Evolutionary conservation across 2,329 filamentous ascomycete species (phyloP).

Genomic region (Talaromyces sp.): DNA sequence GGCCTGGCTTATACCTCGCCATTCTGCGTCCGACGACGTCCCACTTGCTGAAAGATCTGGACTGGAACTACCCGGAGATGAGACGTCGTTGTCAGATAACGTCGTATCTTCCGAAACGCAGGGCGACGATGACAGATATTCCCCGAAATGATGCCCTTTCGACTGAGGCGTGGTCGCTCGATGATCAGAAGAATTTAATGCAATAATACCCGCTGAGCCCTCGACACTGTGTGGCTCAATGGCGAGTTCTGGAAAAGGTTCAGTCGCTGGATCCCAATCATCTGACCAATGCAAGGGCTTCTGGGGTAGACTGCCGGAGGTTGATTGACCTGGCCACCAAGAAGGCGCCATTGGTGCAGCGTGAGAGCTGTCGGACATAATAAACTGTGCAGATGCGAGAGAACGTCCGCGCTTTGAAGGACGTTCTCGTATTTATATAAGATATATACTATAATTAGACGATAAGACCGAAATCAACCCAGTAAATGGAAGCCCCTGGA

Average conservation of each 20-base stretch:
- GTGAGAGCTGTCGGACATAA: constrained; percentile 7
- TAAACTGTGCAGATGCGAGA: neutral
- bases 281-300: constrained; percentile 14
- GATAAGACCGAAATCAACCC: neutral
- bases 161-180: neutral
- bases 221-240: constrained; percentile 3
- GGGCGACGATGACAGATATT: constrained; percentile 14
- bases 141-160: neutral
- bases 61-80: constrained; percentile 11
- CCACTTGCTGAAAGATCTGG: constrained; percentile 3
- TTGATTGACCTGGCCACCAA: constrained; percentile 9
- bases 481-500: neutral
- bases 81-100: constrained; percentile 17
- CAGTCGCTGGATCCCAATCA: constrained; percentile 7
- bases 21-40: constrained; percentile 12
- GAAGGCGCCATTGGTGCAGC: constrained; percentile 3
- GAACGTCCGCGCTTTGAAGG: neutral
- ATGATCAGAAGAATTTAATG: constrained; percentile 9
- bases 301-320: neutral
- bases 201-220: constrained; percentile 6
- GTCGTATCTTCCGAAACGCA: constrained; percentile 16
- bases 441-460: constrained; percentile 11
- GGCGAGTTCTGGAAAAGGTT: constrained; percentile 17
- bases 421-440: neutral
- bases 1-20: neutral